Evolutionary conservation across 306 rosid genomes (phyloP).

Genomic region (Datisca glomerata): DNA sequence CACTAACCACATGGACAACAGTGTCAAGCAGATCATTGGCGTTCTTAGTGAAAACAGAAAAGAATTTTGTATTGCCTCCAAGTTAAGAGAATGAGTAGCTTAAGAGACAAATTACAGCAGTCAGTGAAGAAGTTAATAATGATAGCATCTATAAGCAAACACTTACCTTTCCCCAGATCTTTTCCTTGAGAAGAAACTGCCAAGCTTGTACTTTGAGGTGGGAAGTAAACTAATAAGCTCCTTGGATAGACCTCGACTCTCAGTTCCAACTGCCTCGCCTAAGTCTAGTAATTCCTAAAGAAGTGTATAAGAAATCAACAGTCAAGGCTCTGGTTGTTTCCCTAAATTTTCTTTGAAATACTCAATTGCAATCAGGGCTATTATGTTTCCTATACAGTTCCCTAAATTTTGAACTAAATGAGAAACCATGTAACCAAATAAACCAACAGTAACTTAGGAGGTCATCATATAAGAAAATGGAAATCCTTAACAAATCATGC

Average conservation of each 20-base stretch:
- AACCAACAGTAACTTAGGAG: too few relatives aligned
- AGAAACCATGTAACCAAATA: too few relatives aligned
- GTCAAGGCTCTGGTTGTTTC: neutral
- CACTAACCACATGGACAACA: too few relatives aligned
- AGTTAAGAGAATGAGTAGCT: slow-evolving; percentile 1
- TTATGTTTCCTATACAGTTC: too few relatives aligned
- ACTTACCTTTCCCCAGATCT: slow-evolving; percentile 56
- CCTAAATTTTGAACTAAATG: too few relatives aligned
- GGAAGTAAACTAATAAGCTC: slow-evolving; percentile 80
- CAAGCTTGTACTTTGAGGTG: slow-evolving; percentile 49
- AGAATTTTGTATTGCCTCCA: neutral
- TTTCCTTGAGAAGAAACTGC: slow-evolving; percentile 63
- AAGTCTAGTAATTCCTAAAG: slow-evolving; percentile 69
- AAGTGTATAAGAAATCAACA: neutral
- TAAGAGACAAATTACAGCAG: neutral
- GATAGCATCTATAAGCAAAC: slow-evolving; percentile 5
- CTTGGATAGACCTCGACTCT: slow-evolving; percentile 73
- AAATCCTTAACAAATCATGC: too few relatives aligned
- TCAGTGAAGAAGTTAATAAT: too few relatives aligned
- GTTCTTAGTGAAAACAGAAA: too few relatives aligned
- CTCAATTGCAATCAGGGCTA: neutral
- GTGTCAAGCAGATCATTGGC: too few relatives aligned
- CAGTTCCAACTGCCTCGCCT: slow-evolving; percentile 83
- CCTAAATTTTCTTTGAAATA: neutral
- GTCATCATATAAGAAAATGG: too few relatives aligned